phyloP scores from a whole-genome alignment of 83 land plant species.

The Larix sibirica region DNA sequence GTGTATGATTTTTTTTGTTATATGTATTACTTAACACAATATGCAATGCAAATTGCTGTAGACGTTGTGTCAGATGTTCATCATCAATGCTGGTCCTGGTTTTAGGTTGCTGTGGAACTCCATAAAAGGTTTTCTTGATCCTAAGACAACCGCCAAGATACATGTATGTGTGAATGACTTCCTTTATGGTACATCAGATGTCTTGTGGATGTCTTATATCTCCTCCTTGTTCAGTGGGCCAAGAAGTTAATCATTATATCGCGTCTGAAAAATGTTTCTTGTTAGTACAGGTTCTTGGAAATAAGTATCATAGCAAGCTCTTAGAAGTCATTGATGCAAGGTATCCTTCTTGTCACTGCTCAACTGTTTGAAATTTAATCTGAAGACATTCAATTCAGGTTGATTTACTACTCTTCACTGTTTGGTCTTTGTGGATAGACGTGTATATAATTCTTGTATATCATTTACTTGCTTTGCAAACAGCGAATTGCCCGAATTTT shows the following conservation, averaged over 20 bases:
- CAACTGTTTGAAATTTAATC: not conserved
- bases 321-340: conserved; percentile 97
- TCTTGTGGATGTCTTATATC: not conserved
- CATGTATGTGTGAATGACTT: conserved; percentile 43
- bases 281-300: conserved; percentile 78
- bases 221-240: not conserved
- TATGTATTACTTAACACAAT: not conserved
- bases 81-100: conserved; percentile 92
- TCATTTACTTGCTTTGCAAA: conserved; percentile 8
- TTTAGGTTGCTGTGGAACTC: conserved; percentile 91
- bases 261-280: not conserved
- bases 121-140: conserved; percentile 83
- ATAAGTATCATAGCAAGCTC: conserved; percentile 78
- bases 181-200: not conserved
- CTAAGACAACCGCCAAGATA: conserved; percentile 86
- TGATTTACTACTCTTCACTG: not conserved
- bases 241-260: not conserved
- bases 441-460: not conserved
- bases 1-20: not conserved
- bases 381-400: not conserved
- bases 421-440: not conserved
- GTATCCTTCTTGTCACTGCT: conserved; percentile 30
- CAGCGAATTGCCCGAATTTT: conserved; percentile 95
- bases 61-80: conserved; percentile 87
- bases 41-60: conserved; percentile 28